Percentiles rank a stretch among this genome's conserved stretches.
Conservation (phyloP, 1,139 yeast species). For the Debaryomyces sp. region DNA sequence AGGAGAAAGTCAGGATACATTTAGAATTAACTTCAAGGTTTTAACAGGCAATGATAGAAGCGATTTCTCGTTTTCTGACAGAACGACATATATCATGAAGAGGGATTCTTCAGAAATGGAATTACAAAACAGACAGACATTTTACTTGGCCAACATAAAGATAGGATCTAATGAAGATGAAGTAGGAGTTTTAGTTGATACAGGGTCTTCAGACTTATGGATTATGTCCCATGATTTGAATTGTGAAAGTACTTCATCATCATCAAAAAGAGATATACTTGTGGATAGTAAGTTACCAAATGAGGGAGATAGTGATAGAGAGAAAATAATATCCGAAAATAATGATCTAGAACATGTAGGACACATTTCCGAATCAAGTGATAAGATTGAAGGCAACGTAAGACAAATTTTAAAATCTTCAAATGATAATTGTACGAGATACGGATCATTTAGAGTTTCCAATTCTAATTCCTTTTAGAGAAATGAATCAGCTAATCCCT, state of each 20-base stretch:
- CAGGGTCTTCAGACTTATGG: slow-evolving; percentile 54
- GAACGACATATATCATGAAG: slow-evolving; percentile 29
- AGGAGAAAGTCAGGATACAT: slow-evolving; percentile 10
- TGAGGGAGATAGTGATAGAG: not conserved
- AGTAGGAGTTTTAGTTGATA: slow-evolving; percentile 42
- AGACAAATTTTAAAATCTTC: not conserved
- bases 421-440: slow-evolving; percentile 29
- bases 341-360: not conserved
- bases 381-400: not conserved
- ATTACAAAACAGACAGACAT: slow-evolving; percentile 46
- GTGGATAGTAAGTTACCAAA: not conserved
- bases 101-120: slow-evolving; percentile 41
- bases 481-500: slow-evolving; percentile 35
- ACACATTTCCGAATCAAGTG: not conserved
- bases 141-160: slow-evolving; percentile 47
- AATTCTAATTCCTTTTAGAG: slow-evolving; percentile 32
- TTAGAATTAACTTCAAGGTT: slow-evolving; percentile 28
- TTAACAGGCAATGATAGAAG: slow-evolving; percentile 25
- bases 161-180: slow-evolving; percentile 37
- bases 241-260: slow-evolving; percentile 18
- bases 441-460: slow-evolving; percentile 43
- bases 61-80: slow-evolving; percentile 15
- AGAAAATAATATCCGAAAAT: not conserved
- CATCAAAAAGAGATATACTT: slow-evolving; percentile 1
- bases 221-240: slow-evolving; percentile 37